These are phyloP conservation scores for Spergularia marina DNA, from an alignment of 148 eudicot genomes.

Conservation along the genomic window DNA sequence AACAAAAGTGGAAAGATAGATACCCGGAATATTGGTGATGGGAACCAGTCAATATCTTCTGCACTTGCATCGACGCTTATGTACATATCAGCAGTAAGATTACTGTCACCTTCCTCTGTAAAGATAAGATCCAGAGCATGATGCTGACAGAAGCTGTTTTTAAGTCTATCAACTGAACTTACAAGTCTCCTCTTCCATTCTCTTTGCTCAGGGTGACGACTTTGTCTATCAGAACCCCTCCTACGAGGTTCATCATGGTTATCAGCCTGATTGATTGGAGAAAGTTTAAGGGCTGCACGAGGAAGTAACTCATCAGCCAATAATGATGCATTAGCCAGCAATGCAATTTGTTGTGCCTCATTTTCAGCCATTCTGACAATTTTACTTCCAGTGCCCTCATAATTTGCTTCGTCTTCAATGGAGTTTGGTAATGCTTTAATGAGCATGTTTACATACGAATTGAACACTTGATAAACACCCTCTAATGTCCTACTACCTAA, in stretches of 20 bases:
- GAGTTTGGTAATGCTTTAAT: slow-evolving; percentile 91
- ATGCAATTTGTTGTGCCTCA: slow-evolving; percentile 92
- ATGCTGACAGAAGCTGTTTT: slow-evolving; percentile 87
- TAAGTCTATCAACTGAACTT: slow-evolving; percentile 75
- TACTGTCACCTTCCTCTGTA: slow-evolving; percentile 89
- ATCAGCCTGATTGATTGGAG: slow-evolving; percentile 52
- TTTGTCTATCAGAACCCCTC: slow-evolving; percentile 67
- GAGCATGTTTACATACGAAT: slow-evolving; percentile 72
- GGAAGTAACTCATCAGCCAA: slow-evolving; percentile 93
- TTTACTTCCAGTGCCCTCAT: slow-evolving; percentile 78
- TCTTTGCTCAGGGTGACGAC: slow-evolving; percentile 88
- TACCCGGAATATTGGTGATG: slow-evolving; percentile 93
- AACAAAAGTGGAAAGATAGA: slow-evolving; percentile 1
- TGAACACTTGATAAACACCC: slow-evolving; percentile 84
- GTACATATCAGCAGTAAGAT: slow-evolving; percentile 87
- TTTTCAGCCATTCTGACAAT: slow-evolving; percentile 85
- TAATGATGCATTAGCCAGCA: slow-evolving; percentile 90
- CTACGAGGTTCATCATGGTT: slow-evolving; percentile 63
- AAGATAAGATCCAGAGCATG: slow-evolving; percentile 94
- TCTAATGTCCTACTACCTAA: slow-evolving; percentile 86
- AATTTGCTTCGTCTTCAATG: slow-evolving; percentile 74
- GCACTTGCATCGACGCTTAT: slow-evolving; percentile 72
- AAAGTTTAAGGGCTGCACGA: slow-evolving; percentile 84
- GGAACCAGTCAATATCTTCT: slow-evolving; percentile 87
- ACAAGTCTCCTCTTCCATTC: slow-evolving; percentile 94